Evolutionary conservation across 1,284 basidiomycete species (phyloP).

Genomic region (Pseudozyma pruni): DNA sequence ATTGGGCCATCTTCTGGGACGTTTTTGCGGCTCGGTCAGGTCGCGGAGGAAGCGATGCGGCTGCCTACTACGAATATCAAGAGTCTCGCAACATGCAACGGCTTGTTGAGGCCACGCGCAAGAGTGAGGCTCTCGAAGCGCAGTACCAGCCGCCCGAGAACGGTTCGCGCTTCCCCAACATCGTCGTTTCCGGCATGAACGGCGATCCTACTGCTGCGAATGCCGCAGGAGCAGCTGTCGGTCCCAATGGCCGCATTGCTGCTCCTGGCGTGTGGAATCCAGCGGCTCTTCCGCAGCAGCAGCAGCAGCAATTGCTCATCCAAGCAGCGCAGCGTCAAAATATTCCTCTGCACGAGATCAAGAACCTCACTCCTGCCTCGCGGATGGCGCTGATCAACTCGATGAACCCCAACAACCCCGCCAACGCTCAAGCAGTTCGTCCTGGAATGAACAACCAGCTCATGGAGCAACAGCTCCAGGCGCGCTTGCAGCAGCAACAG

Average conservation of each 20-base stretch:
- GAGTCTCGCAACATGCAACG: constrained; percentile 58
- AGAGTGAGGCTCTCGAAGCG: constrained; percentile 43
- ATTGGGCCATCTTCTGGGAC: constrained; percentile 68
- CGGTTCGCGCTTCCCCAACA: constrained; percentile 44
- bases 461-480: constrained; percentile 57
- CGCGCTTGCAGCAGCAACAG: constrained; percentile 56
- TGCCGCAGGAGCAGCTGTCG: constrained; percentile 6
- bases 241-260: constrained; percentile 25
- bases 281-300: constrained; percentile 48
- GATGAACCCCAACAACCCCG: constrained; percentile 51
- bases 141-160: constrained; percentile 45
- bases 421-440: constrained; percentile 40
- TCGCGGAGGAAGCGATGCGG: constrained; percentile 54
- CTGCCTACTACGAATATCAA: constrained; percentile 58
- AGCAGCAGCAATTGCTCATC: constrained; percentile 63
- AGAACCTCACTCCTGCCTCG: constrained; percentile 57
- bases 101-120: constrained; percentile 41
- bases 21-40: constrained; percentile 62
- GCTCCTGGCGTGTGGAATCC: constrained; percentile 45
- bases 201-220: constrained; percentile 16
- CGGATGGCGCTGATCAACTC: constrained; percentile 57
- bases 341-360: constrained; percentile 63
- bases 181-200: constrained; percentile 36
- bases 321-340: constrained; percentile 59
- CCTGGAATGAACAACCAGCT: constrained; percentile 41